These are phyloP conservation scores for Euphorbia pulcherrima DNA, from an alignment of 345 rosid genomes.

Conservation along the genomic window DNA sequence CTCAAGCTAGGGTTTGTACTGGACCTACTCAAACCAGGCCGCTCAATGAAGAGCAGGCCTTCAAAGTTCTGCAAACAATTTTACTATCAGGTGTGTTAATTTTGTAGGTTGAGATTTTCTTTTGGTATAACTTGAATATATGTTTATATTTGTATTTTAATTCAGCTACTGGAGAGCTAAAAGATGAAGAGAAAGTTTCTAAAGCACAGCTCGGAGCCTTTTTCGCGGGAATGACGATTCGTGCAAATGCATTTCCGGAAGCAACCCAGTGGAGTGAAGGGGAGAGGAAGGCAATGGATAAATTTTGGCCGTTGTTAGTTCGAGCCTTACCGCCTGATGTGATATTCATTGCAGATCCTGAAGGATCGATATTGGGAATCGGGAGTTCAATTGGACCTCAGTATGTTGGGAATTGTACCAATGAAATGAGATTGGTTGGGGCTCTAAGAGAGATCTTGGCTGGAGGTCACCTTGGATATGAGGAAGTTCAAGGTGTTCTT, in stretches of 20 bases:
- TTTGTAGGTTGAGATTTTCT: neutral
- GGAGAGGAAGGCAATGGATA: conserved; percentile 66
- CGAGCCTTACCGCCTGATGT: conserved; percentile 77
- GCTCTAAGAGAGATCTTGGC: conserved; percentile 89
- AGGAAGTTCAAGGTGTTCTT: conserved; percentile 86
- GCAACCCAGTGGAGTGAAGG: conserved; percentile 97
- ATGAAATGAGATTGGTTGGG: conserved; percentile 94
- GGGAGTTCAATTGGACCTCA: conserved; percentile 76
- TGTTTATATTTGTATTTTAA: too few relatives aligned
- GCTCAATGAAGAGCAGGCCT: conserved; percentile 67
- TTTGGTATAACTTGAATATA: neutral
- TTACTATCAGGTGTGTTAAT: conserved; percentile 57
- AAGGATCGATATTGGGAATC: conserved; percentile 73
- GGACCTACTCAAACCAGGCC: conserved; percentile 90
- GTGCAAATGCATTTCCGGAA: conserved; percentile 84
- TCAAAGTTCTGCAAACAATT: conserved; percentile 67
- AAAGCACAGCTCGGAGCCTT: conserved; percentile 91
- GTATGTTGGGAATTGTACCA: conserved; percentile 58
- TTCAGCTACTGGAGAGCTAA: conserved; percentile 72
- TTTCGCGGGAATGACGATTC: conserved; percentile 92
- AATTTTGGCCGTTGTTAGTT: conserved; percentile 71
- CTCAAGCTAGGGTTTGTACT: conserved; percentile 94
- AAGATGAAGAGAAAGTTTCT: conserved; percentile 70
- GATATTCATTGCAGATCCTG: conserved; percentile 90
- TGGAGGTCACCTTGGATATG: conserved; percentile 92